Percentiles rank a stretch among this genome's conserved stretches.
phyloP scores from a whole-genome alignment of 208 protist genomes.

The Wallacemonas rigidus region DNA sequence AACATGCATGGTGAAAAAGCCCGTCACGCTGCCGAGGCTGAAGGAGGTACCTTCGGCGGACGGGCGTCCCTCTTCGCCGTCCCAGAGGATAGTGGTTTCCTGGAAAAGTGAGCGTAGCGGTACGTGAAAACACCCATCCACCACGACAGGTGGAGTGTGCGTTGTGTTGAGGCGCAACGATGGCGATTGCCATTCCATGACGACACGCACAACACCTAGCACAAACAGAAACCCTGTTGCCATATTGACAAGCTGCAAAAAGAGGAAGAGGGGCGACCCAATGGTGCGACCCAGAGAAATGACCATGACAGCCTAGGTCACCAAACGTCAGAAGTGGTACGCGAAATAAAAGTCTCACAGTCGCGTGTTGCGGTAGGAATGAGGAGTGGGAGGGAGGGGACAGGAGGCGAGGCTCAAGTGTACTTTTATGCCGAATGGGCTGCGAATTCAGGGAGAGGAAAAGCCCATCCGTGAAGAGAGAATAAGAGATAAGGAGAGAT shows the following conservation, averaged over 20 bases:
- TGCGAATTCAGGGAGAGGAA: no score
- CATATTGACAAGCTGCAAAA: conserved; percentile 45
- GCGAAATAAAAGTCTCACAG: background rate
- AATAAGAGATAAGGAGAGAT: no score
- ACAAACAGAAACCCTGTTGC: conserved; percentile 40
- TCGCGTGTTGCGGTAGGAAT: background rate
- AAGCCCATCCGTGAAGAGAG: no score
- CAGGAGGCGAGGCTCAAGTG: no score
- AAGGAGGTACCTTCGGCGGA: background rate
- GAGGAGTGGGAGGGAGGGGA: background rate
- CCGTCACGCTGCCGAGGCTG: background rate
- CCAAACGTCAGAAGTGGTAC: background rate
- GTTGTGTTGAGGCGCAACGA: background rate
- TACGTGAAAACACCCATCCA: conserved; percentile 50
- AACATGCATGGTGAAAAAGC: conserved; percentile 75
- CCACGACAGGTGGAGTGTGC: background rate
- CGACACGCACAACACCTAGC: conserved; percentile 11
- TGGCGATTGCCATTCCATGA: conserved; percentile 13
- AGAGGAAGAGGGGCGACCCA: conserved; percentile 29
- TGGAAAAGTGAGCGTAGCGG: conserved; percentile 57
- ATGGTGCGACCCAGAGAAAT: conserved; percentile 63
- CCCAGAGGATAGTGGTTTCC: conserved; percentile 14
- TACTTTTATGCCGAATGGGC: no score
- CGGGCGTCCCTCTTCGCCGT: background rate
- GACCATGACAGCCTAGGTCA: conserved; percentile 36